Evolutionary conservation across 2,329 filamentous ascomycete species (phyloP), one percentile per base, ranked within the genome.

Genomic region (Talaromyces sp.): DNA sequence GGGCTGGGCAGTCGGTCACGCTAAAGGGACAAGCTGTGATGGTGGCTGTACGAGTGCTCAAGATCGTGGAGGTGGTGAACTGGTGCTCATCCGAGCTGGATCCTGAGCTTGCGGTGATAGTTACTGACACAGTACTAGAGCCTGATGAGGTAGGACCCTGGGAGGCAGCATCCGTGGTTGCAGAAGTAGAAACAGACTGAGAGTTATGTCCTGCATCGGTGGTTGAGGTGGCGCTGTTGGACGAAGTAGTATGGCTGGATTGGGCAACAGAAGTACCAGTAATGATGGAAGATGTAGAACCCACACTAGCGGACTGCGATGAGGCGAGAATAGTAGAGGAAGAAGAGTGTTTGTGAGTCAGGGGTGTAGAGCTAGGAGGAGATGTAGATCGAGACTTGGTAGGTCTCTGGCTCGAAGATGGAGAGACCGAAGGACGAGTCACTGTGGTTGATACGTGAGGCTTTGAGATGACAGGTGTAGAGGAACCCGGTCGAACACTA

Each of bases 21-120:
- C 27, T 46, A 10, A 29, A 46, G n/a, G 43, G 43, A 46, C 43
- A 46, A 19, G 43, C 43, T 27, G 43, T 46, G 43, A 46, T 46
- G 30, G 43, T 46, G 3, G 27, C 20, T n/a, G 32, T 36, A 13
- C 43, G 43, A 17, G 43, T 46, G 30, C 27, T 35, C 11, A 35
- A 11, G n/a, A 35, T 35, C 4, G 32, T 35, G 32, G 37, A 40
- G 16, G 37, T 40, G 17, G n/a, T 40, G 17, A 40, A 40, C 17
- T 40, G 16, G 17, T 40, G 10, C 5, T 3, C 4, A 16, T 22
- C 14, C 17, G 39, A 42, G 39, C 17, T 24, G 6, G 10, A 29
- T 22, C 39, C 39, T 11, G 39, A 11, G 39, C 39, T 20, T 7
- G 22, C 19, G 22, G 39, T 24, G 39, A 17, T 20, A 14, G 7